These are phyloP conservation scores for Backusella mclennaniae DNA, from an alignment of 192 early-diverging fungal genomes.

Conservation along the genomic window DNA sequence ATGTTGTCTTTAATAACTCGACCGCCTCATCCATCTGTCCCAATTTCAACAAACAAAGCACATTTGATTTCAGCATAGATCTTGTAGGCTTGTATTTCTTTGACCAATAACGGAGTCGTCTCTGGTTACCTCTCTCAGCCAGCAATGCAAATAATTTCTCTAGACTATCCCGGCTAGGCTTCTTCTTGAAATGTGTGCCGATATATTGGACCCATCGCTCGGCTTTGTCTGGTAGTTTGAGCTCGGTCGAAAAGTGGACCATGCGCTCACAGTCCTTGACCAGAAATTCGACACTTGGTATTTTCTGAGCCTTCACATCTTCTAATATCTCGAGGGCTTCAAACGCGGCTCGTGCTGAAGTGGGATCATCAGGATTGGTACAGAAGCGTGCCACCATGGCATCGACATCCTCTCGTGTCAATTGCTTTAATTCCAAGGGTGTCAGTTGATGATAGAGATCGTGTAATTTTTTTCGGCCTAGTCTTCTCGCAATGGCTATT, in stretches of 20 bases:
- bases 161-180: neutral
- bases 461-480: neutral
- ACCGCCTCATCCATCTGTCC: neutral
- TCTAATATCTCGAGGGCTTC: slow-evolving; percentile 5
- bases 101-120: slow-evolving; percentile 1
- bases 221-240: neutral
- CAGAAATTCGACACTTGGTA: neutral
- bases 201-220: neutral
- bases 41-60: neutral
- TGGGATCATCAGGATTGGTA: neutral
- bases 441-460: neutral
- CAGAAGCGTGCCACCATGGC: neutral
- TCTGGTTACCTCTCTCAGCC: neutral
- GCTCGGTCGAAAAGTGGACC: neutral
- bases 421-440: neutral
- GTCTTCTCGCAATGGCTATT: neutral
- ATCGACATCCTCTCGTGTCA: neutral
- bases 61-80: neutral
- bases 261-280: neutral
- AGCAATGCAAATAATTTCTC: neutral
- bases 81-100: neutral
- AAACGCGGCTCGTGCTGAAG: neutral
- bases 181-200: neutral
- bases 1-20: neutral
- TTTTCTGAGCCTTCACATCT: neutral